Evolutionary conservation across 345 rosid genomes (phyloP).

Genomic region (Gossypioides kirkii): DNA sequence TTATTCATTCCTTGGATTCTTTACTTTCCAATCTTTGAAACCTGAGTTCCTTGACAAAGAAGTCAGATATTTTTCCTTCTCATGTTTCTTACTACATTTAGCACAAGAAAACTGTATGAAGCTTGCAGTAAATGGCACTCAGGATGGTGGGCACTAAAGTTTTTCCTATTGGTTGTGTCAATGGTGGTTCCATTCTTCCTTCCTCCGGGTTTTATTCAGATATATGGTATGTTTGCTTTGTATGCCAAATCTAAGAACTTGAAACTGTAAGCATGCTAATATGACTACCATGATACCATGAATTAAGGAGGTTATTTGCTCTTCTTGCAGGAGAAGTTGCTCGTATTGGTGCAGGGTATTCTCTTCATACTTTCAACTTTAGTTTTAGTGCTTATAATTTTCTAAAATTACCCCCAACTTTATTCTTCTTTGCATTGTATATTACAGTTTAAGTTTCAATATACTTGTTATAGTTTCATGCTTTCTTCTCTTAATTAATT

Average conservation of each 20-base stretch:
- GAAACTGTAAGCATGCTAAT: background rate
- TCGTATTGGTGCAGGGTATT: slow-evolving; percentile 86
- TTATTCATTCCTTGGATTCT: background rate
- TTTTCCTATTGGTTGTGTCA: slow-evolving; percentile 38
- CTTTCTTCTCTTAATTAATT: background rate
- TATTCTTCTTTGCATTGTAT: background rate
- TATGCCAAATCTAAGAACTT: background rate
- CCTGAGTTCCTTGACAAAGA: slow-evolving; percentile 35
- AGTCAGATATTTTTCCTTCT: slow-evolving; percentile 70
- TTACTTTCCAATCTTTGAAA: background rate
- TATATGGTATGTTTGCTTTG: slow-evolving; percentile 51
- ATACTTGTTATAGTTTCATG: background rate
- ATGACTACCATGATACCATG: background rate
- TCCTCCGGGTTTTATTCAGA: slow-evolving; percentile 50
- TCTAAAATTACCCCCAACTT: background rate
- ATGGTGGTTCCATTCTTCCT: slow-evolving; percentile 57
- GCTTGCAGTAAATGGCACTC: slow-evolving; percentile 70
- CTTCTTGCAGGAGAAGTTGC: slow-evolving; percentile 77
- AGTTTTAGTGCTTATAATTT: background rate
- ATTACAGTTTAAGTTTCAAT: background rate
- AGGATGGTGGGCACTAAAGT: slow-evolving; percentile 57
- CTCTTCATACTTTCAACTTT: slow-evolving; percentile 25
- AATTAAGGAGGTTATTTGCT: slow-evolving; percentile 1
- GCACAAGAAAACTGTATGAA: slow-evolving; percentile 51
- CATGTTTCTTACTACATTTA: slow-evolving; percentile 60